Conservation (phyloP, 331 rosid species). For the Dryas integrifolia region DNA sequence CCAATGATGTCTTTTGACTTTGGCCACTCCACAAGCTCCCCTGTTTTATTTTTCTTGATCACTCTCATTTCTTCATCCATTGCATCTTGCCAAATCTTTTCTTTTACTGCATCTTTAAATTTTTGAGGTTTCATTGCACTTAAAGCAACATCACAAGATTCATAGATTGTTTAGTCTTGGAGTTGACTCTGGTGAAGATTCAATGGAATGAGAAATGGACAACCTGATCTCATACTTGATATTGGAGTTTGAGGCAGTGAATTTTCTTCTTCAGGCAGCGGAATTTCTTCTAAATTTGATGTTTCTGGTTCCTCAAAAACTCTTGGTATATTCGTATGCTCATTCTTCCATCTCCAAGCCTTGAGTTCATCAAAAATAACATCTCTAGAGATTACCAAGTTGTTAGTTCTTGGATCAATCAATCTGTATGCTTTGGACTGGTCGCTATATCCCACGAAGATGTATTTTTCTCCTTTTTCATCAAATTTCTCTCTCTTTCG, state of each 20-base stretch:
- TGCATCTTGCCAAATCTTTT: background rate
- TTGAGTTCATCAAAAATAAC: background rate
- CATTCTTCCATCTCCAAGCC: background rate
- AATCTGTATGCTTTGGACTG: too few relatives aligned
- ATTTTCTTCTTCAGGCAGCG: too few relatives aligned
- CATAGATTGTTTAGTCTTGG: background rate
- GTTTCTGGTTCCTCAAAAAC: too few relatives aligned
- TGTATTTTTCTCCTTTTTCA: too few relatives aligned
- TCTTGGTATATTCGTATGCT: too few relatives aligned
- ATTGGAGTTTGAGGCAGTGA: background rate
- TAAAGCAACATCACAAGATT: too few relatives aligned
- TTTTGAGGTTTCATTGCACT: background rate
- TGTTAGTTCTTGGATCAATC: too few relatives aligned
- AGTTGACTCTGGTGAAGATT: background rate
- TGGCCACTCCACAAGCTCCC: background rate
- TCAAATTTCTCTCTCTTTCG: background rate
- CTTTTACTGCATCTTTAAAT: background rate
- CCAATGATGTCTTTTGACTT: background rate
- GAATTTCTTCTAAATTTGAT: too few relatives aligned
- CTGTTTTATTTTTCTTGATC: background rate
- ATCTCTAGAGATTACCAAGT: background rate
- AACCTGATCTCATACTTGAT: background rate
- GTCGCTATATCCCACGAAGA: too few relatives aligned
- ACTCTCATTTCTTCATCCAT: background rate
- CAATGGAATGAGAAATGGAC: background rate